Conservation (phyloP, 768 basidiomycete species). For the Trichaptum fuscoviolaceum region DNA sequence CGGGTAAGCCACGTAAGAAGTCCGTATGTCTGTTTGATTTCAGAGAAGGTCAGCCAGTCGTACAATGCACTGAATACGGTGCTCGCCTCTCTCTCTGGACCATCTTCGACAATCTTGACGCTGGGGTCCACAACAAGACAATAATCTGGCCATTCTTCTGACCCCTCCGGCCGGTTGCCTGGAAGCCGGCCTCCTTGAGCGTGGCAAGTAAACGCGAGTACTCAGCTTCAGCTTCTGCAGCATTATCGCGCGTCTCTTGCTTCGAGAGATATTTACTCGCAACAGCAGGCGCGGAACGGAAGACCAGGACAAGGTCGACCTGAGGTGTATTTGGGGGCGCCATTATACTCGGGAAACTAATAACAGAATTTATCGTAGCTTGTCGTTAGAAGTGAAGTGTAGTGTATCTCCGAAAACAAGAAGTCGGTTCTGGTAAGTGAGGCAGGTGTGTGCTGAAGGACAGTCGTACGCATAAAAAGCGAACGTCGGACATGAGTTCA, state of each 20-base stretch:
- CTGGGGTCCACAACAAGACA: conserved; percentile 69
- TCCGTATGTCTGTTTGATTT: conserved; percentile 53
- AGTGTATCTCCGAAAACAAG: background rate
- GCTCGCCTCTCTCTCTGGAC: conserved; percentile 72
- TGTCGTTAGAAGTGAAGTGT: background rate
- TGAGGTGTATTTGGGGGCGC: conserved; percentile 31
- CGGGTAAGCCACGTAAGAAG: conserved; percentile 71
- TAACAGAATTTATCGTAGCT: background rate
- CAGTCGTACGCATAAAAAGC: background rate
- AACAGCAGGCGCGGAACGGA: conserved; percentile 45
- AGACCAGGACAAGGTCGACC: conserved; percentile 72
- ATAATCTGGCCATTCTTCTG: conserved; percentile 70
- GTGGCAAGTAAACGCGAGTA: conserved; percentile 59
- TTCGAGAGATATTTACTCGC: conserved; percentile 43
- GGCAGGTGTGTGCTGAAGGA: background rate
- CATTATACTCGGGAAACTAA: background rate
- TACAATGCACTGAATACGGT: background rate
- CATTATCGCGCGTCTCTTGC: conserved; percentile 55
- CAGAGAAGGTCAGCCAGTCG: background rate
- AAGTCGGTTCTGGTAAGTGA: background rate
- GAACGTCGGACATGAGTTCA: background rate
- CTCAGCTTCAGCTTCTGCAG: conserved; percentile 60
- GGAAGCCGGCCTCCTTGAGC: conserved; percentile 58
- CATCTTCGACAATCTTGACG: conserved; percentile 54
- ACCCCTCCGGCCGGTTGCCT: conserved; percentile 72